Conservation (phyloP, 306 rosid genomes). For the Dryas drummondii region DNA sequence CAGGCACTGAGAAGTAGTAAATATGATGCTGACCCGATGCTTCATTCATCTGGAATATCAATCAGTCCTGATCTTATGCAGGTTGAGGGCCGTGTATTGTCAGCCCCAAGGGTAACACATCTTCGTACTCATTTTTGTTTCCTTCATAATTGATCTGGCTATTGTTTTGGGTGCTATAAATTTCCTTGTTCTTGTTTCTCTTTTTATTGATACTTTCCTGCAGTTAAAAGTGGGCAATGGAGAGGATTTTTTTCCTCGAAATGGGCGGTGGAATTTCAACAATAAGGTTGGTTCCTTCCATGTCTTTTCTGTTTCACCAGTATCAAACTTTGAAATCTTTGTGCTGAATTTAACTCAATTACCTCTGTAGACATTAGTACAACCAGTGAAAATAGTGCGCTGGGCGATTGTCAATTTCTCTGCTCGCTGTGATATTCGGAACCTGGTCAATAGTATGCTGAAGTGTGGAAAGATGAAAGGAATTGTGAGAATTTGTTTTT, state of each 20-base stretch:
- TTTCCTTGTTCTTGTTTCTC: neutral
- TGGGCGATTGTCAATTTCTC: conserved; percentile 57
- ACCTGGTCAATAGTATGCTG: neutral
- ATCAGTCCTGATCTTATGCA: conserved; percentile 22
- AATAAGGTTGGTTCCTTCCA: conserved; percentile 31
- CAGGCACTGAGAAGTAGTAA: conserved; percentile 38
- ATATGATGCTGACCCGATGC: conserved; percentile 42
- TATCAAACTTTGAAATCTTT: neutral
- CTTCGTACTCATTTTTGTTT: neutral
- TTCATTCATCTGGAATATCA: conserved; percentile 37
- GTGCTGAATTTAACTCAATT: neutral
- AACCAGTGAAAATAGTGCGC: conserved; percentile 30
- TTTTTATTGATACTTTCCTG: neutral
- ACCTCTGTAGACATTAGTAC: conserved; percentile 20
- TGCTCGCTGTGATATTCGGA: conserved; percentile 13
- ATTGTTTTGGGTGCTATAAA: neutral
- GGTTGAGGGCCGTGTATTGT: conserved; percentile 41
- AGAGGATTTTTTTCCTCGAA: conserved; percentile 19
- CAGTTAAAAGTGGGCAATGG: conserved; percentile 36
- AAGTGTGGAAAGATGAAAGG: conserved; percentile 34
- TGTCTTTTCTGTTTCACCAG: neutral
- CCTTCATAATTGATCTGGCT: neutral
- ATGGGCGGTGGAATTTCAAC: conserved; percentile 49
- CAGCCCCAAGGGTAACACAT: conserved; percentile 34
- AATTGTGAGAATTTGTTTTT: conserved; percentile 21